A percentile compares a stretch with the other conserved stretches of the same genome.
Evolutionary conservation across 2,329 filamentous ascomycete genomes (phyloP).

Genomic region (Cytospora paraplurivora): DNA sequence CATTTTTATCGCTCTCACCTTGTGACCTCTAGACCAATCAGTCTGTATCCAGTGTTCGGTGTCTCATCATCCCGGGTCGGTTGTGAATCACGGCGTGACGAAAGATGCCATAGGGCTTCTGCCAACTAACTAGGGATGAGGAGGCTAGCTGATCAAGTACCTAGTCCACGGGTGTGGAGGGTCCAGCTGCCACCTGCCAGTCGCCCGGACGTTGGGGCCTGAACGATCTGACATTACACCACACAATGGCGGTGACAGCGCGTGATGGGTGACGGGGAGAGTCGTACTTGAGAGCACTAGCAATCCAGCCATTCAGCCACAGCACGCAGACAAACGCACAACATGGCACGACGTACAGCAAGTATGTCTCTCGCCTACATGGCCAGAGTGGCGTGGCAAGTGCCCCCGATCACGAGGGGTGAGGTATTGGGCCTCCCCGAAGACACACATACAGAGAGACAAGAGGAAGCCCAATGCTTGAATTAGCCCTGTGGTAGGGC

Average conservation of each 20-base stretch:
- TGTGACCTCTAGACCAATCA: too few species aligned
- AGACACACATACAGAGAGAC: neutral
- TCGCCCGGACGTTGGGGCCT: constrained; percentile 16
- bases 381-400: neutral
- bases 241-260: constrained; percentile 22
- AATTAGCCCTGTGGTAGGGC: constrained; percentile 1
- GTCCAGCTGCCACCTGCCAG: constrained; percentile 17
- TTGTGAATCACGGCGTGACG: too few species aligned
- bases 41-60: too few species aligned
- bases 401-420: neutral
- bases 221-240: constrained; percentile 15
- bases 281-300: constrained; percentile 1
- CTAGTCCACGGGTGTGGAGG: constrained; percentile 12
- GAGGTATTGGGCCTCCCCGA: neutral
- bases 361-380: constrained; percentile 11
- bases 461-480: constrained; percentile 11
- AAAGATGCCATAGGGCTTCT: too few species aligned
- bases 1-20: too few species aligned
- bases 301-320: constrained; percentile 4
- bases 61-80: too few species aligned
- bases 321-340: constrained; percentile 2
- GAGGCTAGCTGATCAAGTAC: too few species aligned
- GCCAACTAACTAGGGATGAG: too few species aligned
- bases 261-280: constrained; percentile 4
- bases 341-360: constrained; percentile 15